Conservation (phyloP, 2,329 filamentous ascomycete species). For the Colletotrichum eleusines region DNA sequence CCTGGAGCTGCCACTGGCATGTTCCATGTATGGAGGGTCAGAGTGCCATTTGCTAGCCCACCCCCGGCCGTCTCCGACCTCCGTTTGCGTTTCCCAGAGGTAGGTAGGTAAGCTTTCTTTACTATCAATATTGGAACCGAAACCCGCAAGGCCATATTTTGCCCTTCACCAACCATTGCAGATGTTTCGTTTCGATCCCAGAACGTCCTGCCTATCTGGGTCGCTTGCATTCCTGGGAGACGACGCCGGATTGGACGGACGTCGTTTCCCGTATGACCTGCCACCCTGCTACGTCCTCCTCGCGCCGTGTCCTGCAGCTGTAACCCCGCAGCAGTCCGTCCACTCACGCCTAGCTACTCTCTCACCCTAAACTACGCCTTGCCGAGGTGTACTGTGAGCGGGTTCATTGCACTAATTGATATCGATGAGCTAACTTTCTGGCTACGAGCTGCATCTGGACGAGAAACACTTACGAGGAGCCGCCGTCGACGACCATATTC, state of each 20-base stretch:
- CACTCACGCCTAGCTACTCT: not conserved
- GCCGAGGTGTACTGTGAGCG: slow-evolving; percentile 55
- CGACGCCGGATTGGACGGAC: slow-evolving; percentile 21
- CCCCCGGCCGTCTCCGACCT: slow-evolving; percentile 36
- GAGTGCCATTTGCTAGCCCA: slow-evolving; percentile 12
- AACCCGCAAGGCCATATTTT: slow-evolving; percentile 18
- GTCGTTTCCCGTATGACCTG: slow-evolving; percentile 28
- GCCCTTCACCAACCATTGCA: slow-evolving; percentile 19
- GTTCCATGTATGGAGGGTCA: slow-evolving; percentile 29
- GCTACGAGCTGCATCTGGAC: slow-evolving; percentile 1
- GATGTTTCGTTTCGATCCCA: slow-evolving; percentile 2
- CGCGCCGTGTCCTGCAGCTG: slow-evolving; percentile 9
- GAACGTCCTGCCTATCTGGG: slow-evolving; percentile 28
- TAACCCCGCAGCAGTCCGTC: slow-evolving; percentile 33
- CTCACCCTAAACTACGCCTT: slow-evolving; percentile 19
- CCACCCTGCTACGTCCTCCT: slow-evolving; percentile 1
- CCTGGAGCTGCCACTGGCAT: slow-evolving; percentile 21
- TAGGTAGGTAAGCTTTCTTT: slow-evolving; percentile 17
- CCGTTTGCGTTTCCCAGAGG: slow-evolving; percentile 29
- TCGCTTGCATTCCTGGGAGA: slow-evolving; percentile 12
- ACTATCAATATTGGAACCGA: slow-evolving; percentile 30
- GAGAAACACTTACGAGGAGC: slow-evolving; percentile 55
- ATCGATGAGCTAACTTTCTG: slow-evolving; percentile 37
- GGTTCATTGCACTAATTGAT: slow-evolving; percentile 53
- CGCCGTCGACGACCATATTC: slow-evolving; percentile 73